These are phyloP conservation scores for Trametes gibbosa DNA, from an alignment of 768 basidiomycete genomes.

Conservation along the genomic window DNA sequence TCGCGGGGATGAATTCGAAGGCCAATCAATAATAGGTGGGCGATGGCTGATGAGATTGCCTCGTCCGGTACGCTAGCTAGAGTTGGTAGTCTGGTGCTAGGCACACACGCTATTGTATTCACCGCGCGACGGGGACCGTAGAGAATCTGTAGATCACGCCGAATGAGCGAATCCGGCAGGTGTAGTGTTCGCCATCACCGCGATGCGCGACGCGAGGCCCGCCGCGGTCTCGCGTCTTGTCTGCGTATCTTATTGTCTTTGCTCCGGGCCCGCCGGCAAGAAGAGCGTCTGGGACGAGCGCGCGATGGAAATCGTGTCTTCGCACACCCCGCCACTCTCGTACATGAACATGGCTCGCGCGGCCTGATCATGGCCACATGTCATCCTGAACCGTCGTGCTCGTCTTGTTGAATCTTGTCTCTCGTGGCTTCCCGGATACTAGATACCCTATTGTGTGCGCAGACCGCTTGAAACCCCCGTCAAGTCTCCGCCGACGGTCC, in stretches of 20 bases:
- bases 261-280: not conserved
- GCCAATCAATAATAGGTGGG: not conserved
- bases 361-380: conserved; percentile 13
- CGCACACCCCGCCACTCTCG: conserved; percentile 9
- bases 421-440: conserved; percentile 1
- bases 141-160: conserved; percentile 6
- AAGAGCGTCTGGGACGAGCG: conserved; percentile 4
- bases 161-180: conserved; percentile 9
- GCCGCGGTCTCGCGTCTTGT: not conserved
- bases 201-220: not conserved
- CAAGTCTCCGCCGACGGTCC: not conserved
- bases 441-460: not conserved
- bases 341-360: conserved; percentile 12
- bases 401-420: conserved; percentile 8
- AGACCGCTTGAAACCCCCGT: no score
- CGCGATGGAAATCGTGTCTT: conserved; percentile 4
- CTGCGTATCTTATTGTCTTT: conserved; percentile 6
- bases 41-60: not conserved
- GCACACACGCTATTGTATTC: conserved; percentile 9
- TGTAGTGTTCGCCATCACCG: not conserved
- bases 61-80: not conserved
- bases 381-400: conserved; percentile 1
- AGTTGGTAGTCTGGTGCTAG: conserved; percentile 5
- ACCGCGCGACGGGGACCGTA: not conserved
- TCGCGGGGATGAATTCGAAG: conserved; percentile 23